Evolutionary conservation across 768 basidiomycete species (phyloP), one percentile per base, ranked within the genome.

Genomic region (Tylopilus vinaceipallidus): DNA sequence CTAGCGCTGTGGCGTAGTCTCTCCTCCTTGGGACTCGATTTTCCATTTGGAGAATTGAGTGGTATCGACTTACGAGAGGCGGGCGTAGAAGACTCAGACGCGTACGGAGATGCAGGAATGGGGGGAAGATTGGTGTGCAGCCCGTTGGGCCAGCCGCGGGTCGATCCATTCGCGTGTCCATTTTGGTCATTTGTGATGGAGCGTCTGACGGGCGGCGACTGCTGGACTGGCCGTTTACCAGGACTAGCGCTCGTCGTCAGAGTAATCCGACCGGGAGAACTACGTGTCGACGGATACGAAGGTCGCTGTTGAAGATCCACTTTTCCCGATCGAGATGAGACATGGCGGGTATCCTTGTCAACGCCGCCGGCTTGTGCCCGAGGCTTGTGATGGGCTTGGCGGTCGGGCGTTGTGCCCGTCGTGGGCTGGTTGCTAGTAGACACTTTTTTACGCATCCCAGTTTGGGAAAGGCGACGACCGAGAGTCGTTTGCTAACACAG

Each of bases 31-130:
- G 64, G 47, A 16, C 47, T 65, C 19, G 62, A 55, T 46, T 63
- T 67, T 53, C 70, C 69, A 57, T 70, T 71, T 46, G 63, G 45
- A 47, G 73, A 61, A 45, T 60, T 54, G 6, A 65, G 56, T 20
- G 67, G 58, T n/a, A 59, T 53, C 34, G 76, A 74, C 63, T 76
- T 75, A 35, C 73, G 74, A 32, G 83, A 81, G 13, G 80, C 75
- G 41, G 84, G 78, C 16, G 73, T 65, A 37, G 86, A 82, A 35
- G 71, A 75, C 41, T 88, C 86, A 26, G 83, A 82, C 12, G 72
- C 62, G 57, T 82, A 82, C 1, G 84, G 84, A 38, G 88, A 90
- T 36, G 81, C 81, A 44, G 84, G 84, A 44, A 86, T 85, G 22
- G 84, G 81, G 24, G 83, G 76, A 30, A 86, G 71, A 45, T 82